Conservation (phyloP, 805 yeast species). For the Ogataea allantospora region DNA sequence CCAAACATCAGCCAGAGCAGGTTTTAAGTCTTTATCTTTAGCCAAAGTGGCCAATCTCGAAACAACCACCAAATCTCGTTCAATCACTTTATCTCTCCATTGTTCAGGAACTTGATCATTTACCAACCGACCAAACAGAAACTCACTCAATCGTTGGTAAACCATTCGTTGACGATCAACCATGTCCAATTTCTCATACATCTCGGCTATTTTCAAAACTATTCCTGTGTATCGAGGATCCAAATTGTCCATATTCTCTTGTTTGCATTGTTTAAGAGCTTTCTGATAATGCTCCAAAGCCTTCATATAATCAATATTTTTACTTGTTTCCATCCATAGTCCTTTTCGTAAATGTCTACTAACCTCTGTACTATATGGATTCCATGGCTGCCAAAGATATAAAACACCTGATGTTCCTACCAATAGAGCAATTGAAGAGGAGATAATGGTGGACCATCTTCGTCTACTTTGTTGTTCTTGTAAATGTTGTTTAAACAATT, state of each 20-base stretch:
- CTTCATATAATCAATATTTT: conserved; percentile 57
- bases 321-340: conserved; percentile 78
- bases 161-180: conserved; percentile 61
- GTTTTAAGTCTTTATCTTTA: conserved; percentile 8
- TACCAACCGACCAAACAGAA: conserved; percentile 27
- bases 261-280: conserved; percentile 64
- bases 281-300: conserved; percentile 74
- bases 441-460: conserved; percentile 16
- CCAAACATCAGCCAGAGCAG: conserved; percentile 23
- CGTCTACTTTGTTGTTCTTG: conserved; percentile 13
- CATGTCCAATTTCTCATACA: conserved; percentile 71
- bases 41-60: conserved; percentile 29
- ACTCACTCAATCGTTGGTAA: conserved; percentile 35
- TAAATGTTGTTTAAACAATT: conserved; percentile 7
- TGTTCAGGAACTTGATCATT: conserved; percentile 26
- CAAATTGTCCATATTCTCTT: conserved; percentile 52
- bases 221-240: conserved; percentile 88
- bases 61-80: conserved; percentile 30
- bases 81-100: conserved; percentile 25
- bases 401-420: conserved; percentile 20
- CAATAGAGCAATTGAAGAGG: conserved; percentile 18
- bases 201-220: conserved; percentile 81
- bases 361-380: conserved; percentile 41
- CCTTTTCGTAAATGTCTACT: conserved; percentile 73
- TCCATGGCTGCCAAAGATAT: conserved; percentile 37